phyloP scores from a whole-genome alignment of 192 early-diverging fungal genomes.

The Oehlia diaphana region DNA sequence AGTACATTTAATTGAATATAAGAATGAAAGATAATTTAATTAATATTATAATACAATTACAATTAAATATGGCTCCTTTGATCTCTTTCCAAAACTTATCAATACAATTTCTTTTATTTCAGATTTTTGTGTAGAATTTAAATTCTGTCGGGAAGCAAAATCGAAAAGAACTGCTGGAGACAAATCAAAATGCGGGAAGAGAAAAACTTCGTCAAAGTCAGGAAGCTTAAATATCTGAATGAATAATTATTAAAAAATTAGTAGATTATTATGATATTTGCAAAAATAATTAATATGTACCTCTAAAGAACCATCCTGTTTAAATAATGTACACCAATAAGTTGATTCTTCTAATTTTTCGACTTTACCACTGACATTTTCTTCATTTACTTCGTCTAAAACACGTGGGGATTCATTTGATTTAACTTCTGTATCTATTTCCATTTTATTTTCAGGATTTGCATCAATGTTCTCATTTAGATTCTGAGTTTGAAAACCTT shows the following conservation, averaged over 20 bases:
- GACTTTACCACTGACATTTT: conserved; percentile 47
- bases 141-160: conserved; percentile 40
- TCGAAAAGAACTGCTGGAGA: conserved; percentile 58
- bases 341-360: conserved; percentile 37
- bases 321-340: conserved; percentile 68
- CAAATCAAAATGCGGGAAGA: conserved; percentile 58
- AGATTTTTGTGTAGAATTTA: conserved; percentile 37
- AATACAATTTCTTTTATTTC: conserved; percentile 73
- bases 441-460: conserved; percentile 8
- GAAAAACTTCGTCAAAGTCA: conserved; percentile 57
- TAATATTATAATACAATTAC: conserved; percentile 42
- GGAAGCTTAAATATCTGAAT: conserved; percentile 56
- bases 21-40: background rate
- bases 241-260: background rate
- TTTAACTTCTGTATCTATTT: conserved; percentile 33
- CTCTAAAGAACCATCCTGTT: conserved; percentile 64
- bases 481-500: background rate
- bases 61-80: conserved; percentile 65
- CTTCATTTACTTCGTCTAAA: conserved; percentile 39
- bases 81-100: conserved; percentile 60
- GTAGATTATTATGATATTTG: background rate
- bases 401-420: conserved; percentile 20
- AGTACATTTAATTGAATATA: background rate
- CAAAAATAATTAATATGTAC: conserved; percentile 33
- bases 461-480: background rate